These are phyloP conservation scores for Pleurotus eryngii DNA, from an alignment of 768 basidiomycete species.

Conservation along the genomic window DNA sequence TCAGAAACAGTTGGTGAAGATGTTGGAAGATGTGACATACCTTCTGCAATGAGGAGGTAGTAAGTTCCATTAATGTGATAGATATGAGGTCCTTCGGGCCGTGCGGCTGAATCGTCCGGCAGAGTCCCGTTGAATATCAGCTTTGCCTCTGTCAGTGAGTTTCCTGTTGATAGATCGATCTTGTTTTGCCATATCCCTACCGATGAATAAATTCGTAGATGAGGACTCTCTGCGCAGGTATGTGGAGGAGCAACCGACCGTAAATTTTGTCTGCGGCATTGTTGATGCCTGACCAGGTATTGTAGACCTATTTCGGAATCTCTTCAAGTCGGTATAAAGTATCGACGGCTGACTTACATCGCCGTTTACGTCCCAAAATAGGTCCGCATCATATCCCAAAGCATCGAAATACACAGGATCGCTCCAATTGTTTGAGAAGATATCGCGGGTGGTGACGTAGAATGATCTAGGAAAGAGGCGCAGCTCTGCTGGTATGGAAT, in stretches of 20 bases:
- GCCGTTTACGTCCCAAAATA: conserved; percentile 39
- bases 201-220: not conserved
- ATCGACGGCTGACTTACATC: conserved; percentile 18
- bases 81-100: conserved; percentile 40
- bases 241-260: conserved; percentile 15
- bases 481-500: conserved; percentile 22
- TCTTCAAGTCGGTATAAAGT: not conserved
- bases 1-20: not conserved
- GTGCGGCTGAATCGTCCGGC: conserved; percentile 29
- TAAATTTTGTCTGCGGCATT: conserved; percentile 39
- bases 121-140: conserved; percentile 36
- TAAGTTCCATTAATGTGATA: conserved; percentile 36
- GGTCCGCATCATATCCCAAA: conserved; percentile 35
- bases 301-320: conserved; percentile 25
- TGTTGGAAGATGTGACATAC: conserved; percentile 9
- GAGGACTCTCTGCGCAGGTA: not conserved
- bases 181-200: conserved; percentile 39
- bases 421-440: conserved; percentile 37
- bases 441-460: conserved; percentile 34
- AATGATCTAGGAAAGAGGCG: conserved; percentile 37
- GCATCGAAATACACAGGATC: conserved; percentile 38
- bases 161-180: conserved; percentile 33
- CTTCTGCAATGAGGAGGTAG: conserved; percentile 39
- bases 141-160: conserved; percentile 31
- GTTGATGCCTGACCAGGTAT: conserved; percentile 36